phyloP scores from a whole-genome alignment of 2,329 filamentous ascomycete genomes.

The Dothideomycetidae sp. region DNA sequence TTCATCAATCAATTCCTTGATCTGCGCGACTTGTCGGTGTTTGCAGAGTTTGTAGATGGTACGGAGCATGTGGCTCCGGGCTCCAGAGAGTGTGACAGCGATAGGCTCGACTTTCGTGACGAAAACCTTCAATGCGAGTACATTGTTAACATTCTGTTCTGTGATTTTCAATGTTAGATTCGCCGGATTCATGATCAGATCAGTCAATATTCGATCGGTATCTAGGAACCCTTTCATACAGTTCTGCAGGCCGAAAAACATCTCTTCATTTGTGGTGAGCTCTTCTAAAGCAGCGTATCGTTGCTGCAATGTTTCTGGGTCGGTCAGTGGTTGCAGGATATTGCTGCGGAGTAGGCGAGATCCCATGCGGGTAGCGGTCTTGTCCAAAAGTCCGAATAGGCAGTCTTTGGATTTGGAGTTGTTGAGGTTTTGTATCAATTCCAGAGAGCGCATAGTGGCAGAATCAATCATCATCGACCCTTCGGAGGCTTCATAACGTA shows the following conservation, averaged over 20 bases:
- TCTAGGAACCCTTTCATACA: constrained; percentile 65
- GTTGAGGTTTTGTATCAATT: constrained; percentile 77
- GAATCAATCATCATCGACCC: constrained; percentile 94
- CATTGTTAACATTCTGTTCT: constrained; percentile 72
- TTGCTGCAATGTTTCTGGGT: constrained; percentile 49
- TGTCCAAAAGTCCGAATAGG: constrained; percentile 71
- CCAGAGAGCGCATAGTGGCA: constrained; percentile 71
- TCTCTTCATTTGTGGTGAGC: constrained; percentile 64
- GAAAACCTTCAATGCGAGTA: constrained; percentile 77
- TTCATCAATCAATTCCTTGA: constrained; percentile 50
- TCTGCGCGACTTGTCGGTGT: constrained; percentile 44
- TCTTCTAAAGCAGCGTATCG: constrained; percentile 78
- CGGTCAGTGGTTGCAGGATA: constrained; percentile 76
- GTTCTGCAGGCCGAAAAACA: constrained; percentile 66
- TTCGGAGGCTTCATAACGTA: constrained; percentile 77
- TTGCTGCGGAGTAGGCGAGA: constrained; percentile 68
- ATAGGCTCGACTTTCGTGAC: constrained; percentile 53
- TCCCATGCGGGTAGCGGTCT: constrained; percentile 81
- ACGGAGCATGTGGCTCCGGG: constrained; percentile 48
- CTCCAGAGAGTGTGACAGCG: constrained; percentile 51
- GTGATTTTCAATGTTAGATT: constrained; percentile 51
- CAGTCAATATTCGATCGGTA: constrained; percentile 64
- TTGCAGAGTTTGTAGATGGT: constrained; percentile 57
- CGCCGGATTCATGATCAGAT: constrained; percentile 64
- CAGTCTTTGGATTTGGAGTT: constrained; percentile 66